Conservation (phyloP, 805 yeast species). For the Cephaloascus albidus region DNA sequence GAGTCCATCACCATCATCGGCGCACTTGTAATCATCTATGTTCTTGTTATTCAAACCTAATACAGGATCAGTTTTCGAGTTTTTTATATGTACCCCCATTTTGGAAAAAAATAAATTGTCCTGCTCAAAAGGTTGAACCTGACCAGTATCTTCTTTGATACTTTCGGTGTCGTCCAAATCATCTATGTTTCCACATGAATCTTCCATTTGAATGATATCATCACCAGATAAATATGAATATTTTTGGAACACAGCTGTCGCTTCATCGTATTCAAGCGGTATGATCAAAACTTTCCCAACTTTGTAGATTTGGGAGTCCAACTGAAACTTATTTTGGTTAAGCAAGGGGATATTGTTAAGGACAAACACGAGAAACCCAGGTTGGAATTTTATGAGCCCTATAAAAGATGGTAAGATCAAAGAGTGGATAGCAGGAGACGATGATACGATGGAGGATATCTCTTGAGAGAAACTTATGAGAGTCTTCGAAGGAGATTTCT, state of each 20-base stretch:
- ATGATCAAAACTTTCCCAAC: slow-evolving; percentile 9
- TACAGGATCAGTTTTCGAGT: not conserved
- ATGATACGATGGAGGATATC: not conserved
- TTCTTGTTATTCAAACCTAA: not conserved
- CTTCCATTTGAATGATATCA: not conserved
- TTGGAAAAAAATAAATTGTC: not conserved
- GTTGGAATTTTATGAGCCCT: not conserved
- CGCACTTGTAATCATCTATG: not conserved
- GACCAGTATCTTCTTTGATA: not conserved
- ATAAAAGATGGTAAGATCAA: not conserved
- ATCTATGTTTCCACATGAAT: not conserved
- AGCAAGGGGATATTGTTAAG: not conserved
- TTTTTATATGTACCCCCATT: not conserved
- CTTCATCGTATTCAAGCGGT: slow-evolving; percentile 10
- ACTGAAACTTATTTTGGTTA: not conserved
- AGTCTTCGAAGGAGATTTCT: not conserved
- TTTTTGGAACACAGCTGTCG: slow-evolving; percentile 5
- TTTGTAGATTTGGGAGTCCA: slow-evolving; percentile 5
- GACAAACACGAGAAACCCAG: not conserved
- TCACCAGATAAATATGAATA: too few relatives aligned
- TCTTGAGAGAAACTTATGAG: not conserved
- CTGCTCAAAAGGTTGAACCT: not conserved
- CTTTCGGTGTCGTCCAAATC: not conserved
- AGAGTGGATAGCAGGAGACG: not conserved
- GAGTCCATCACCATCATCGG: not conserved